Conservation (phyloP, 495 filamentous ascomycete genomes). For the Astrocystis sublimbata region DNA sequence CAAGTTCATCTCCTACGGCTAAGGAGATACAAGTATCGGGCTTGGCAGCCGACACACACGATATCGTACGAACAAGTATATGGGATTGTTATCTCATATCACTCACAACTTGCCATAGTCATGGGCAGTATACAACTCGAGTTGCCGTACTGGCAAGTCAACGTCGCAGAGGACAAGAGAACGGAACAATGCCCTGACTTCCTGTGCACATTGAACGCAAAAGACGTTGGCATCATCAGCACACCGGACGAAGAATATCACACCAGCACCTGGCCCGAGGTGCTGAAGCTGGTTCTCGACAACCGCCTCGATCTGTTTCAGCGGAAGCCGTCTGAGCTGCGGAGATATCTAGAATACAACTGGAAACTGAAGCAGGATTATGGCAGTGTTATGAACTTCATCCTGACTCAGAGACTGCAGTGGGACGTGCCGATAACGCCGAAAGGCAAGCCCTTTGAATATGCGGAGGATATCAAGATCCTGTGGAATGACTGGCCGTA, state of each 20-base stretch:
- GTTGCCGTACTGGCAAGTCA: constrained; percentile 78
- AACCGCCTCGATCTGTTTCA: constrained; percentile 76
- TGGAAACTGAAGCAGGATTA: constrained; percentile 61
- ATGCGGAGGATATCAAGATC: constrained; percentile 67
- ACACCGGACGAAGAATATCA: constrained; percentile 64
- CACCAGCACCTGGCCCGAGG: constrained; percentile 61
- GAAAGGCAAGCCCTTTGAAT: constrained; percentile 43
- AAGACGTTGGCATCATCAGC: constrained; percentile 62
- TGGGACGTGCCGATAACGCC: constrained; percentile 55
- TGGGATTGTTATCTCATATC: no score
- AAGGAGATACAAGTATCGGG: no score
- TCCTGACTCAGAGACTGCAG: constrained; percentile 62
- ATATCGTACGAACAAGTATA: no score
- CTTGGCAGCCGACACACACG: no score
- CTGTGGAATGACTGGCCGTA: constrained; percentile 92
- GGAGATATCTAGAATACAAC: constrained; percentile 69
- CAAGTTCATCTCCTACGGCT: no score
- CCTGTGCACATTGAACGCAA: constrained; percentile 55
- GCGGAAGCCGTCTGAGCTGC: constrained; percentile 69
- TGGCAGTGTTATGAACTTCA: constrained; percentile 73
- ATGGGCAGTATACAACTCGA: constrained; percentile 29
- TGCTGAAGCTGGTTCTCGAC: constrained; percentile 58
- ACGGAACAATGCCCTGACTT: constrained; percentile 68
- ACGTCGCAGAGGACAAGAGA: constrained; percentile 63
- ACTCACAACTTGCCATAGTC: neutral